Evolutionary conservation across 169 alveolate species (phyloP), one percentile per base, ranked within the genome.

Genomic region (Eimeria nieschulzi): DNA sequence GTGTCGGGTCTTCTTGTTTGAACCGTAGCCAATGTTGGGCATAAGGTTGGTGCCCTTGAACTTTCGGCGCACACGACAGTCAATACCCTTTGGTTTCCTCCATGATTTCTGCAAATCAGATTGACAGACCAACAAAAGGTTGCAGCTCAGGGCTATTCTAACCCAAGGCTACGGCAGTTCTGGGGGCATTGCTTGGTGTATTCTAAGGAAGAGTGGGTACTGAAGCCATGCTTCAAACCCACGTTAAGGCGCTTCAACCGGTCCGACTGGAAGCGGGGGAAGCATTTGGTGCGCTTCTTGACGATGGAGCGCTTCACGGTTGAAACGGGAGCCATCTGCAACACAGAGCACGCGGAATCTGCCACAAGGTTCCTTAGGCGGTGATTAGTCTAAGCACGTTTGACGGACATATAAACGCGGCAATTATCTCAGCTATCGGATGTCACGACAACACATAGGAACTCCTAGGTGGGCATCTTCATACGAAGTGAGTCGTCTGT

Each of bases 81-180:
- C 99, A 76, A 98, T 98, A 96, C 99, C 99, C 96, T 97, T 97
- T 84, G 99, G 99, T 95, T 98, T 97, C 95, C 99, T 97, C 99
- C 99, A 98, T 90, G 97, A 95, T 39, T 95, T 94, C 98, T 96
- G 88, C 91, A 82, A 70, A 54, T 25, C 17, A 17, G 8, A 59
- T 21, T 1, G 46, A 64, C n/a, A 19, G 53, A 66, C 5, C 15
- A 59, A 59, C 1, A 59, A 59, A 59, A 66, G 15, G 0, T 23
- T 21, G 33, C 33, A n/a, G 61, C 59, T 15, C 59, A 71, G 33
- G 39, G 19, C 53, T n/a, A 71, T 33, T 15, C 0, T 6, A 33
- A 39, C 10, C 63, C 61, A 46, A 21, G 6, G 7, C 54, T 6
- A 5, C 2, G 51, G 54, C 70, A 8, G 59, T n/a, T n/a, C n/a